Evolutionary conservation across 2,329 filamentous ascomycete genomes (phyloP).

Genomic region (Diplodia scrobiculata): DNA sequence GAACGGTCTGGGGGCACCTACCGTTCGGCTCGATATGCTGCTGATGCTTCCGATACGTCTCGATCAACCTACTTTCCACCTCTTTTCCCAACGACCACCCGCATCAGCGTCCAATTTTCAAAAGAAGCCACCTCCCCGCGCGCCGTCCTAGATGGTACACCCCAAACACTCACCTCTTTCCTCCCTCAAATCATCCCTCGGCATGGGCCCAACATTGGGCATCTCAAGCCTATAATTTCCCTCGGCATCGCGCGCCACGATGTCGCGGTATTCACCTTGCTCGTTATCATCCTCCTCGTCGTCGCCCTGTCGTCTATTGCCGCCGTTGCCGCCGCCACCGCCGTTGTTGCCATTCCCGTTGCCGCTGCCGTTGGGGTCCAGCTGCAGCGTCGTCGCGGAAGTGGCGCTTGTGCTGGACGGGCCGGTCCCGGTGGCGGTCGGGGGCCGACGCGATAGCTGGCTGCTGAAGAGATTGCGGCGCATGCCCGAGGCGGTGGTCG

Average conservation of each 20-base stretch:
- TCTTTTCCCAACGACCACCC: slow-evolving; percentile 32
- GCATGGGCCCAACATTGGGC: slow-evolving; percentile 2
- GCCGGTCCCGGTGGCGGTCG: slow-evolving; percentile 20
- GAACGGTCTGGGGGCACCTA: background rate
- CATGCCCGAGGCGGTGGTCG: slow-evolving; percentile 26
- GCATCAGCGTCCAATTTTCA: background rate
- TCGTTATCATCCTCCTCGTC: slow-evolving; percentile 31
- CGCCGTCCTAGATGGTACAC: background rate
- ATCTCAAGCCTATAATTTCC: slow-evolving; percentile 40
- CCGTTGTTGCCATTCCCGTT: background rate
- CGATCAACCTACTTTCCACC: slow-evolving; percentile 41
- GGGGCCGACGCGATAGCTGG: slow-evolving; percentile 35
- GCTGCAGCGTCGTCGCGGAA: slow-evolving; percentile 28
- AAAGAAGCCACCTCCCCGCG: no score
- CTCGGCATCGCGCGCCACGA: slow-evolving; percentile 54
- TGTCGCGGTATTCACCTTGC: slow-evolving; percentile 45
- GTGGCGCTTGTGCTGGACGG: slow-evolving; percentile 30
- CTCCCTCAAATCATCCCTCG: slow-evolving; percentile 37
- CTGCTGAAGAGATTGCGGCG: slow-evolving; percentile 39
- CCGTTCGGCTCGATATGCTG: slow-evolving; percentile 38
- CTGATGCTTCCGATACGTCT: slow-evolving; percentile 39
- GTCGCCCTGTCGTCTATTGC: background rate
- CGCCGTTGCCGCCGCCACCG: background rate
- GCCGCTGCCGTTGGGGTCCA: background rate
- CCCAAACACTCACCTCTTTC: slow-evolving; percentile 33